These are phyloP conservation scores for Pontederia paniculata DNA, from an alignment of 176 grass and related monocot genomes.

Conservation along the genomic window DNA sequence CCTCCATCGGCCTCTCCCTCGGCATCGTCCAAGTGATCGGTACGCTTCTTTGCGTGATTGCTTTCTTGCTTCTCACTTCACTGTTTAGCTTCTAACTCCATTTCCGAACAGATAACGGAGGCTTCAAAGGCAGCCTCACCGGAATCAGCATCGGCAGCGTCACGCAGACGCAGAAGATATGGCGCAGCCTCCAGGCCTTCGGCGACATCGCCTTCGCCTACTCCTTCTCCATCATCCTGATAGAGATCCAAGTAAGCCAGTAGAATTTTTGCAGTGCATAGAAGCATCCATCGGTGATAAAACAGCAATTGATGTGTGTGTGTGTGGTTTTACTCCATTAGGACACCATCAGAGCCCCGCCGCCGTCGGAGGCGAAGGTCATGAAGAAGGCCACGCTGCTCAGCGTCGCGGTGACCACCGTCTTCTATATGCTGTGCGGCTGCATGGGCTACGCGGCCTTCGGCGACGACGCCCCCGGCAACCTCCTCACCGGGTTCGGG, in stretches of 20 bases:
- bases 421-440: constrained; percentile 68
- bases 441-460: constrained; percentile 51
- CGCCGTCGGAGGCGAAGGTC: constrained; percentile 46
- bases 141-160: background rate
- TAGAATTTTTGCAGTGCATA: background rate
- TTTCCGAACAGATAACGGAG: background rate
- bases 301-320: background rate
- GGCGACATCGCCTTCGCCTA: constrained; percentile 3
- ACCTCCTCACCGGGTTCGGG: constrained; percentile 56
- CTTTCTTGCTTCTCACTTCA: no score
- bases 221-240: background rate
- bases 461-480: constrained; percentile 33
- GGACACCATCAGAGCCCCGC: constrained; percentile 43
- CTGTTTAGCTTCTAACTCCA: background rate
- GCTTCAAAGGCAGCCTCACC: background rate
- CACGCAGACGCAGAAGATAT: background rate
- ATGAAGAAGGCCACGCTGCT: constrained; percentile 49
- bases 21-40: constrained; percentile 42
- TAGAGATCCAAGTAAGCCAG: background rate
- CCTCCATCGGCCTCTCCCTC: constrained; percentile 40
- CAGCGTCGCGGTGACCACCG: constrained; percentile 38
- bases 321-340: background rate
- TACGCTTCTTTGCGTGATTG: background rate
- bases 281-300: background rate
- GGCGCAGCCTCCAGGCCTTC: constrained; percentile 1